A percentile compares a stretch with the other conserved stretches of the same genome.
Conservation (phyloP, 2,329 filamentous ascomycete genomes). For the Fusarium austroafricanum region DNA sequence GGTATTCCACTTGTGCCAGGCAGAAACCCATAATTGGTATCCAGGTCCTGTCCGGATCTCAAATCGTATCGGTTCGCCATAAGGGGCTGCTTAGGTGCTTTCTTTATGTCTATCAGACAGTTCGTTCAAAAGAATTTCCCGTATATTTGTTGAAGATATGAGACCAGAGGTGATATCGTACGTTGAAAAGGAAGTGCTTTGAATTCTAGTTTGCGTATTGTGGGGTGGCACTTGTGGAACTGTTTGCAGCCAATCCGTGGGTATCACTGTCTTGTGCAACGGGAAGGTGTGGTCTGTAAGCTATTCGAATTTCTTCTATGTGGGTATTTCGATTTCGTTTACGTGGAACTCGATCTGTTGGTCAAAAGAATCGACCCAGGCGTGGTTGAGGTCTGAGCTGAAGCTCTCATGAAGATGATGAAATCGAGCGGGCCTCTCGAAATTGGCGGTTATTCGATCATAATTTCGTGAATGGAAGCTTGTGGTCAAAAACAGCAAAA, state of each 20-base stretch:
- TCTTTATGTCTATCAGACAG: neutral
- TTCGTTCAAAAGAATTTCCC: neutral
- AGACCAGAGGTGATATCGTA: slow-evolving; percentile 2
- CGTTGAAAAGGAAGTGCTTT: slow-evolving; percentile 16
- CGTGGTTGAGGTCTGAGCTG: slow-evolving; percentile 14
- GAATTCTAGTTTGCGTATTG: slow-evolving; percentile 17
- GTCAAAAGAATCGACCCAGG: neutral
- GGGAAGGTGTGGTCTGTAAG: neutral
- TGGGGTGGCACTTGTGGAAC: slow-evolving; percentile 27
- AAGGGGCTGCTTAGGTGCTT: neutral
- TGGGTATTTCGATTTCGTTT: neutral
- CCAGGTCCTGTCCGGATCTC: slow-evolving; percentile 45
- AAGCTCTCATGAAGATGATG: slow-evolving; percentile 33
- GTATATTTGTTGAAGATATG: neutral
- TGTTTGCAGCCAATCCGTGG: neutral
- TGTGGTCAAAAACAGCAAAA: neutral
- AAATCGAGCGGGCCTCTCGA: slow-evolving; percentile 36
- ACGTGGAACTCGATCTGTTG: neutral
- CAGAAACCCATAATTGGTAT: slow-evolving; percentile 48
- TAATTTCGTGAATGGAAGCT: slow-evolving; percentile 12
- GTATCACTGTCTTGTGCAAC: neutral
- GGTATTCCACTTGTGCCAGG: slow-evolving; percentile 49
- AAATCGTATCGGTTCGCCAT: slow-evolving; percentile 49
- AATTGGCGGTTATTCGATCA: slow-evolving; percentile 34
- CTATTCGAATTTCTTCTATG: neutral